A percentile compares a stretch with the other conserved stretches of the same genome.
Conservation (phyloP, 1,284 basidiomycete genomes). For the Earliella scabrosa region DNA sequence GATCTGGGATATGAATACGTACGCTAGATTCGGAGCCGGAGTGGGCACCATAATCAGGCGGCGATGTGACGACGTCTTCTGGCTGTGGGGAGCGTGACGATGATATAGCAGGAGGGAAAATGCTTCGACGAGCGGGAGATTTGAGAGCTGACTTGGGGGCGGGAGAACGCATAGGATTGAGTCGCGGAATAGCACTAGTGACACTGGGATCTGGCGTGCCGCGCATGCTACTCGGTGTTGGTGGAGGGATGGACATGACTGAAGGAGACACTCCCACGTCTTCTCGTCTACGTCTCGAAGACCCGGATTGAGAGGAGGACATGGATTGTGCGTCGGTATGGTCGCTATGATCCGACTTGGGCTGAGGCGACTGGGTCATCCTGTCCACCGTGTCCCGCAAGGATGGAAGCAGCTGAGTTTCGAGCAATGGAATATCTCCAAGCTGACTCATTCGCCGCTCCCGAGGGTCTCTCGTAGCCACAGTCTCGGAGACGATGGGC, state of each 20-base stretch:
- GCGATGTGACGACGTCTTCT: slow-evolving; percentile 7
- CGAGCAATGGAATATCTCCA: slow-evolving; percentile 57
- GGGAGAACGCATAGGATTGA: slow-evolving; percentile 2
- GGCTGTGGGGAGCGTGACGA: slow-evolving; percentile 29
- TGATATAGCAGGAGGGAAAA: slow-evolving; percentile 39
- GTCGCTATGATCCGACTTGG: slow-evolving; percentile 9
- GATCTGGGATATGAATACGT: too few species aligned
- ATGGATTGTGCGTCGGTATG: background rate
- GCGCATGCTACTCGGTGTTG: background rate
- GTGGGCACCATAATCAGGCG: slow-evolving; percentile 11
- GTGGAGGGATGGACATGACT: background rate
- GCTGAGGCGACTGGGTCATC: slow-evolving; percentile 55
- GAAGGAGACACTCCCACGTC: background rate
- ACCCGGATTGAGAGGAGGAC: background rate
- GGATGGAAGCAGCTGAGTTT: slow-evolving; percentile 67
- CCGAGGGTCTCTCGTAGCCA: slow-evolving; percentile 22
- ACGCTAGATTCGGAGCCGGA: slow-evolving; percentile 8
- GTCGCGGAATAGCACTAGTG: slow-evolving; percentile 6
- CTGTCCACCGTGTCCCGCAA: slow-evolving; percentile 70
- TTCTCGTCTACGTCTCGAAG: background rate
- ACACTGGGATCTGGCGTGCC: slow-evolving; percentile 3
- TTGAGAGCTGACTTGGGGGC: slow-evolving; percentile 14
- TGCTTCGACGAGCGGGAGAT: slow-evolving; percentile 18
- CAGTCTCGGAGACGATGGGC: slow-evolving; percentile 14
- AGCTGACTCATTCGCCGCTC: slow-evolving; percentile 49